Percentiles rank a stretch among this genome's conserved stretches.
These are phyloP conservation scores for Ehretia macrophylla DNA, from an alignment of 257 asterid species.

Conservation along the genomic window DNA sequence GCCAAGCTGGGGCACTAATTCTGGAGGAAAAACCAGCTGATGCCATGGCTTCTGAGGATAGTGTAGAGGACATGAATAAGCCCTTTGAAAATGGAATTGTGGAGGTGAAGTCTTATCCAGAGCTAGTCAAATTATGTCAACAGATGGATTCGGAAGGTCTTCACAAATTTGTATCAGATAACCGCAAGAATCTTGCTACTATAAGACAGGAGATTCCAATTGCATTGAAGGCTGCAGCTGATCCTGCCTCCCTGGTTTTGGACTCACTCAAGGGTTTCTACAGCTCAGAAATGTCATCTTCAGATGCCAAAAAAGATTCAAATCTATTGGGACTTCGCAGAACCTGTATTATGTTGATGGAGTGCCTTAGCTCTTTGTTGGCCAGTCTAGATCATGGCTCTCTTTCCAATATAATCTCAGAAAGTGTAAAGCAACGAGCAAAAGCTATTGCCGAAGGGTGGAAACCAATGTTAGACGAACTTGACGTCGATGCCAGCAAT, in stretches of 20 bases:
- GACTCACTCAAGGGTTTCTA: constrained; percentile 92
- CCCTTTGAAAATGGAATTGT: constrained; percentile 32
- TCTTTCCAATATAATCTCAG: constrained; percentile 40
- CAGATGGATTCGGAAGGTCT: constrained; percentile 88
- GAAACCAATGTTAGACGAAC: constrained; percentile 90
- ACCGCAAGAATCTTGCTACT: constrained; percentile 83
- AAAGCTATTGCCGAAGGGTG: constrained; percentile 88
- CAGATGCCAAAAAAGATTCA: constrained; percentile 78
- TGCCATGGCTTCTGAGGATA: constrained; percentile 28
- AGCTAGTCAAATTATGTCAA: constrained; percentile 70
- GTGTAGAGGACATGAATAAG: constrained; percentile 22
- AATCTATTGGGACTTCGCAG: constrained; percentile 83
- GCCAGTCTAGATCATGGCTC: constrained; percentile 37
- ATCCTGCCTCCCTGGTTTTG: constrained; percentile 78
- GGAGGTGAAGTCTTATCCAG: constrained; percentile 70
- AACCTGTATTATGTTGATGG: constrained; percentile 95
- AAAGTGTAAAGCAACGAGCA: constrained; percentile 66
- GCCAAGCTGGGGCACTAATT: constrained; percentile 33
- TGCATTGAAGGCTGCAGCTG: constrained; percentile 71
- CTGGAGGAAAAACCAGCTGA: constrained; percentile 35
- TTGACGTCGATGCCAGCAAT: constrained; percentile 87
- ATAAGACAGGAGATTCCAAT: constrained; percentile 81
- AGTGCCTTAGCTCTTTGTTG: constrained; percentile 72
- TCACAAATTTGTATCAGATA: constrained; percentile 90
- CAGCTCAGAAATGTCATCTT: constrained; percentile 39